phyloP scores from a whole-genome alignment of 2,329 filamentous ascomycete genomes.

The Cadophora sp. region DNA sequence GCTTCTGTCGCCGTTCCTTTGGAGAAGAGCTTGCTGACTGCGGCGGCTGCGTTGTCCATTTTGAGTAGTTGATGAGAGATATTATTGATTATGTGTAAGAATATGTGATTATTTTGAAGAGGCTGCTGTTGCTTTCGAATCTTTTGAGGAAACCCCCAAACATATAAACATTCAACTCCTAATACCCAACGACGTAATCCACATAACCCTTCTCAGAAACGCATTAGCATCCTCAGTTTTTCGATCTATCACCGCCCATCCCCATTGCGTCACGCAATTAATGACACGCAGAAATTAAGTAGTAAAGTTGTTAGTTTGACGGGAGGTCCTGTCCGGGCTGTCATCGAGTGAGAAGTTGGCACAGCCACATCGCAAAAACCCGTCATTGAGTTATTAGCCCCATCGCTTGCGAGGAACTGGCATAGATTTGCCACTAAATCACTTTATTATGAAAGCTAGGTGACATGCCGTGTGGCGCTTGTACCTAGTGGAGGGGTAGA shows the following conservation, averaged over 20 bases:
- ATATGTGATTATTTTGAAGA: neutral
- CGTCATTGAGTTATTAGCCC: slow-evolving; percentile 10
- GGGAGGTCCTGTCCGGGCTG: too few relatives aligned
- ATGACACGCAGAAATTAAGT: neutral
- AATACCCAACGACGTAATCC: slow-evolving; percentile 3
- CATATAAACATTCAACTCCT: neutral
- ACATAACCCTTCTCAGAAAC: neutral
- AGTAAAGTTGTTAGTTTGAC: neutral
- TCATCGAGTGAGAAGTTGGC: slow-evolving; percentile 4
- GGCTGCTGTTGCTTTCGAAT: neutral
- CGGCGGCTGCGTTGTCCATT: slow-evolving; percentile 32
- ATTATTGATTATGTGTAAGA: neutral
- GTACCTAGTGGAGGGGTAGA: too few relatives aligned
- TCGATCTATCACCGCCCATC: neutral
- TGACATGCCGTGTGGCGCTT: neutral
- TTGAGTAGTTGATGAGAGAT: slow-evolving; percentile 4
- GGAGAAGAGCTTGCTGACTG: slow-evolving; percentile 32
- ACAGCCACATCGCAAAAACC: slow-evolving; percentile 15
- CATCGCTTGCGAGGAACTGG: neutral
- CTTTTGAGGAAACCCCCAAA: neutral
- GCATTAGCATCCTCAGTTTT: slow-evolving; percentile 7
- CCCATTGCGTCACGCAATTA: slow-evolving; percentile 8
- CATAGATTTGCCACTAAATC: neutral
- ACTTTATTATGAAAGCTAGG: neutral
- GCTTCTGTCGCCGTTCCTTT: slow-evolving; percentile 17